A percentile compares a stretch with the other conserved stretches of the same genome.
Evolutionary conservation across 192 early-diverging fungal genomes (phyloP).

Genomic region (Backusella tuberculispora): DNA sequence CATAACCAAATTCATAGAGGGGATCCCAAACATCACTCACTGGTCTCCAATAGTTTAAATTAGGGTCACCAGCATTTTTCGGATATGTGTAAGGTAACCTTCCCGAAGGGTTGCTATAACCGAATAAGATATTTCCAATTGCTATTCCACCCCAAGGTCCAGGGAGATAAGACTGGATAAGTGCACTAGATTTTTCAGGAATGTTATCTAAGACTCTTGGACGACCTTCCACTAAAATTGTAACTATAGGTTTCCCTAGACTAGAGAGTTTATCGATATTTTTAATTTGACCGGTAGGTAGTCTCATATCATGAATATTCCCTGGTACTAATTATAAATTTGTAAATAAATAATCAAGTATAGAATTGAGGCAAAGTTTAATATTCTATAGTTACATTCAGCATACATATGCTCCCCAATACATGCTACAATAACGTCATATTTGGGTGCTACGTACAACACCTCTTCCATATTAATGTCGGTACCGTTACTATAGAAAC

Average conservation of each 20-base stretch:
- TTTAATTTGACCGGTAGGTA: constrained; percentile 54
- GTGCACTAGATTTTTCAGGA: constrained; percentile 42
- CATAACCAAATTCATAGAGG: constrained; percentile 60
- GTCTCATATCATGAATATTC: constrained; percentile 51
- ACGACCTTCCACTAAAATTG: constrained; percentile 58
- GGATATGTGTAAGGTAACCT: constrained; percentile 65
- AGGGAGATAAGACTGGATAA: constrained; percentile 57
- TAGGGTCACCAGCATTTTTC: constrained; percentile 45
- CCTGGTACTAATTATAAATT: constrained; percentile 40
- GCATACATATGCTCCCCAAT: constrained; percentile 65
- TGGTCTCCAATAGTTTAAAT: constrained; percentile 41
- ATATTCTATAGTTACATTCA: constrained; percentile 40
- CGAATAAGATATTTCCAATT: constrained; percentile 61
- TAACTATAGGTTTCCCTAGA: constrained; percentile 38
- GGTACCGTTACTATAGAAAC: constrained; percentile 53
- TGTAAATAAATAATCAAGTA: not conserved
- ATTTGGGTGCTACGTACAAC: constrained; percentile 37
- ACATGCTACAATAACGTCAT: constrained; percentile 57
- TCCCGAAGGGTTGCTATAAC: constrained; percentile 59
- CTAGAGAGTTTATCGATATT: constrained; percentile 43
- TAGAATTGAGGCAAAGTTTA: not conserved
- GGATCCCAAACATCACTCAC: constrained; percentile 50
- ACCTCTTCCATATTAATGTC: constrained; percentile 24
- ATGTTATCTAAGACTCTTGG: constrained; percentile 56
- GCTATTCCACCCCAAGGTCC: constrained; percentile 63